phyloP scores from a whole-genome alignment of 495 filamentous ascomycete species.

The Aspergillus mulundensis region DNA sequence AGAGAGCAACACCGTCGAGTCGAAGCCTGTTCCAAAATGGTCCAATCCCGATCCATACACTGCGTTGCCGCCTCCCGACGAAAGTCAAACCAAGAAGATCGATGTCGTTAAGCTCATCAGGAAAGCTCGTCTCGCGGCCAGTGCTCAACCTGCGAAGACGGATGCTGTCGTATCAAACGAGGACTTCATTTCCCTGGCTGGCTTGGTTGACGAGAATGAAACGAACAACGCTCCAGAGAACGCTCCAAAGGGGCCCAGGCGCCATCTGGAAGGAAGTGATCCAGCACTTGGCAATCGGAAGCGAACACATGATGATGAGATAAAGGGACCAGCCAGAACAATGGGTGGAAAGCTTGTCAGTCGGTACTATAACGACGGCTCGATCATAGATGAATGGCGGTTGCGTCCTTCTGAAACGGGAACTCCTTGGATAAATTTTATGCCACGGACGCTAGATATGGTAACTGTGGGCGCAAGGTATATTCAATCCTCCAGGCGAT shows the following conservation, averaged over 20 bases:
- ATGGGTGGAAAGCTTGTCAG: slow-evolving; percentile 41
- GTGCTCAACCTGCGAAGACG: slow-evolving; percentile 33
- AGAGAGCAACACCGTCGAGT: slow-evolving; percentile 39
- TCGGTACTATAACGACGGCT: slow-evolving; percentile 40
- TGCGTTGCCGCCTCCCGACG: slow-evolving; percentile 68
- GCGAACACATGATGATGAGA: slow-evolving; percentile 64
- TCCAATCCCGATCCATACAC: slow-evolving; percentile 94
- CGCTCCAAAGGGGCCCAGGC: slow-evolving; percentile 33
- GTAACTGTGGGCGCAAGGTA: slow-evolving; percentile 34
- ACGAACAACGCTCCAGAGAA: slow-evolving; percentile 28
- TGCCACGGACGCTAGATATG: slow-evolving; percentile 27
- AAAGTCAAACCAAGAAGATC: slow-evolving; percentile 60
- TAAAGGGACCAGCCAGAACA: slow-evolving; percentile 48
- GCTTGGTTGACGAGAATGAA: slow-evolving; percentile 47
- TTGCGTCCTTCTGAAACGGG: slow-evolving; percentile 37
- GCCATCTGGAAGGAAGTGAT: slow-evolving; percentile 24
- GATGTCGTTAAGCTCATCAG: slow-evolving; percentile 85
- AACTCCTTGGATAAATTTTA: slow-evolving; percentile 57
- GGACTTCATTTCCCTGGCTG: slow-evolving; percentile 81
- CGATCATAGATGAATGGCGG: slow-evolving; percentile 57
- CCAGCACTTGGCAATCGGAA: slow-evolving; percentile 54
- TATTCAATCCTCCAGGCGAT: slow-evolving; percentile 1
- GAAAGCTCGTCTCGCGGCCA: slow-evolving; percentile 62
- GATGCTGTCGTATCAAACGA: slow-evolving; percentile 58
- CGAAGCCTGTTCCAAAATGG: slow-evolving; percentile 63